These are phyloP conservation scores for Tricholoma flavovirens DNA, from an alignment of 768 basidiomycete species.

Conservation along the genomic window DNA sequence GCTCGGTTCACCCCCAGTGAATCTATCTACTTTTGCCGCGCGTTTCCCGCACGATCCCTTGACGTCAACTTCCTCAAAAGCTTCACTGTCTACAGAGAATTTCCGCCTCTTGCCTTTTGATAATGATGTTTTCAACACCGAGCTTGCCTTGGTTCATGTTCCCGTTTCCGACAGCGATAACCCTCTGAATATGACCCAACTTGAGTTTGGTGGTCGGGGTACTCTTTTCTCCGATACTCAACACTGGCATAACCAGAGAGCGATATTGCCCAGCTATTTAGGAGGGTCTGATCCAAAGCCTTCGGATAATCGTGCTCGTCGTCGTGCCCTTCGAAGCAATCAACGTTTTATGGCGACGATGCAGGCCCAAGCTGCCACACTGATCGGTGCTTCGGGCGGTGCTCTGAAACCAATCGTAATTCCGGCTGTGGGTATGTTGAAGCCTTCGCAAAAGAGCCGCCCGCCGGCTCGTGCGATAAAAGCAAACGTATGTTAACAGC, in stretches of 20 bases:
- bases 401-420: conserved; percentile 51
- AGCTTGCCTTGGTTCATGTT: conserved; percentile 19
- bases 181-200: conserved; percentile 14
- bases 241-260: conserved; percentile 55
- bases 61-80: background rate
- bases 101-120: conserved; percentile 33
- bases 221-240: conserved; percentile 42
- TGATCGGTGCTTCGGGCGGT: conserved; percentile 58
- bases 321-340: conserved; percentile 32
- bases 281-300: conserved; percentile 38
- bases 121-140: conserved; percentile 26
- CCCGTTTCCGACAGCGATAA: conserved; percentile 10
- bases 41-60: conserved; percentile 15
- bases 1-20: conserved; percentile 10
- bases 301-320: conserved; percentile 30
- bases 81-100: background rate
- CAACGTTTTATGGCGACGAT: conserved; percentile 55
- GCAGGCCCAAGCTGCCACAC: conserved; percentile 53
- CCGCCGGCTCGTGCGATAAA: background rate
- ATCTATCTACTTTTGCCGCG: conserved; percentile 17
- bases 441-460: background rate
- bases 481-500: background rate
- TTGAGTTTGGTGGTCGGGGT: conserved; percentile 32
- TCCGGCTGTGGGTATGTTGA: conserved; percentile 27
- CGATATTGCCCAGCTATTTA: conserved; percentile 48